Evolutionary conservation across 108 stramenopile genomes (phyloP), one percentile per base, ranked within the genome.

Genomic region (Stephanodiscus triporus): DNA sequence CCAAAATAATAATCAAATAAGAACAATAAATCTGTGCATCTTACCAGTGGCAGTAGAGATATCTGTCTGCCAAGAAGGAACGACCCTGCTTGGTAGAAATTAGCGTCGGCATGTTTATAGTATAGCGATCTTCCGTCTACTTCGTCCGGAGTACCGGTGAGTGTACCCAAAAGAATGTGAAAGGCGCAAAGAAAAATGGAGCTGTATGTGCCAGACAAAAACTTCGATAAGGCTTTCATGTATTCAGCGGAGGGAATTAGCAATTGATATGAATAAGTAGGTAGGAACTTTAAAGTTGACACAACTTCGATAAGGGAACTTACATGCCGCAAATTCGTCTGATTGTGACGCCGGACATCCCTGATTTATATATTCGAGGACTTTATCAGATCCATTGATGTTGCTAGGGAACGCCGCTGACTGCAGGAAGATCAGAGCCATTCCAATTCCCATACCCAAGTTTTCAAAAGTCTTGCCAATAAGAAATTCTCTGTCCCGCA

Each of bases 81-180:
- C 17, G 88, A 77, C 23, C 70, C 81, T 43, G 94, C 76, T 37
- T 89, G 87, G 62, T 80, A 95, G 71, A 96, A 97, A 51, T 84
- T 87, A 29, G 94, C 82, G 59, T 92, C 89, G 9, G 67, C 71
- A 30, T 97, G 97, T 81, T 97, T 97, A 84, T 97, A 93, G 70
- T 90, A 92, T 10, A 95, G 91, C 13, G 70, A 58, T 7, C 96
- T 82, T 26, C 86, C 85, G 51, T 82, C 83, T 22, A 94, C 84
- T 51, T 92, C 84, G 14, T 77, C 82, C 11, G 94, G 90, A 26
- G 95, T 86, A 53, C 74, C 75, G 16, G 89, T 84, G 77, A 93
- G 87, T 7, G 87, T 89, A 20, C 90, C 85, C 48, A 94, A 73
- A 65, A 91, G 88, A 43, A 96, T 86, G 58, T 88, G 90, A 19